A percentile compares a stretch with the other conserved stretches of the same genome.
These are phyloP conservation scores for Epipyxis sp. DNA, from an alignment of 108 stramenopile genomes.

Conservation along the genomic window DNA sequence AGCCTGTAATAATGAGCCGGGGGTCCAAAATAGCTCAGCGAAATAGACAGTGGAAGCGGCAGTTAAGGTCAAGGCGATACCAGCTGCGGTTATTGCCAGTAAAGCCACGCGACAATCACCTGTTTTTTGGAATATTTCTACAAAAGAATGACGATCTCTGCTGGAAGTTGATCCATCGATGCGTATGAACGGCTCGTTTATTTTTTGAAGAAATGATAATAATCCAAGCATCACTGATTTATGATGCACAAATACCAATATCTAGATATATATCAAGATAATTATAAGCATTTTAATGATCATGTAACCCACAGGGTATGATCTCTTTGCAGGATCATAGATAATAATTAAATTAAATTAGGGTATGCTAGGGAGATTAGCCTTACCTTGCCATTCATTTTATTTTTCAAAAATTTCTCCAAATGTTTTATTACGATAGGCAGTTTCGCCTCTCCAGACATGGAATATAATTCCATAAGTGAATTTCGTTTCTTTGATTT, in stretches of 20 bases:
- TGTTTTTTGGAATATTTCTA: slow-evolving; percentile 78
- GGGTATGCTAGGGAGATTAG: no score
- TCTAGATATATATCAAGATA: no score
- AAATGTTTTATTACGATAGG: slow-evolving; percentile 68
- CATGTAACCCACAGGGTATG: no score
- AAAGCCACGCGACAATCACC: slow-evolving; percentile 75
- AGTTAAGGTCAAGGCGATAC: slow-evolving; percentile 92
- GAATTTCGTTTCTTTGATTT: slow-evolving; percentile 54
- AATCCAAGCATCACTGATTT: slow-evolving; percentile 78
- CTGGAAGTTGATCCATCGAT: slow-evolving; percentile 87
- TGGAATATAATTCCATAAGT: slow-evolving; percentile 79
- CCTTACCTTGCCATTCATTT: slow-evolving; percentile 14
- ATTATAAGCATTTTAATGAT: slow-evolving; percentile 52
- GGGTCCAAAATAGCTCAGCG: slow-evolving; percentile 94
- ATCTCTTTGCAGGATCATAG: no score
- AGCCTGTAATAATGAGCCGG: slow-evolving; percentile 92
- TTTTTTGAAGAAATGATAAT: slow-evolving; percentile 52
- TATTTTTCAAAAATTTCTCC: slow-evolving; percentile 26
- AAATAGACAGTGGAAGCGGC: slow-evolving; percentile 94
- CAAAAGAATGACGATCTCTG: slow-evolving; percentile 81
- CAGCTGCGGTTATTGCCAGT: slow-evolving; percentile 91
- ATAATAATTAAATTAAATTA: no score
- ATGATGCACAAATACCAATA: slow-evolving; percentile 95
- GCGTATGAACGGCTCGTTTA: slow-evolving; percentile 71
- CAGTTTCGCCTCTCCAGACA: slow-evolving; percentile 74